Evolutionary conservation across 345 rosid species (phyloP).

Genomic region (Erodium maritimum): DNA sequence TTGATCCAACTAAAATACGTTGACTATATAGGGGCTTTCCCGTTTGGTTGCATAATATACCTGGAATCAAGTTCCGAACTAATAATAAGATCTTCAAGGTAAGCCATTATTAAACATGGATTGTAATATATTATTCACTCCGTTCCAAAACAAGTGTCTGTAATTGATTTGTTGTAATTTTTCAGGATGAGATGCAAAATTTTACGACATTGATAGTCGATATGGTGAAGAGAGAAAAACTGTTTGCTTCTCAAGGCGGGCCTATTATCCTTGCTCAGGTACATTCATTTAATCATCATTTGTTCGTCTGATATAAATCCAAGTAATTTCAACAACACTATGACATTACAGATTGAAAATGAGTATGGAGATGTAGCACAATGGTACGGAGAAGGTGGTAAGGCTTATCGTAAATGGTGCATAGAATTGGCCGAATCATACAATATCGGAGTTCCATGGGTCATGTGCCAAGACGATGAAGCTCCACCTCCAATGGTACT

Average conservation of each 20-base stretch:
- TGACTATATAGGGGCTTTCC: slow-evolving; percentile 35
- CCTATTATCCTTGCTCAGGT: slow-evolving; percentile 39
- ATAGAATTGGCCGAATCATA: slow-evolving; percentile 40
- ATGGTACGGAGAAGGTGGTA: slow-evolving; percentile 51
- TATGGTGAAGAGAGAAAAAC: slow-evolving; percentile 22
- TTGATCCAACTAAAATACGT: neutral
- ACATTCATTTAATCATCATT: neutral
- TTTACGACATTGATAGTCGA: slow-evolving; percentile 17
- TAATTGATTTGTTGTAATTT: neutral
- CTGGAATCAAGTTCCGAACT: slow-evolving; percentile 38
- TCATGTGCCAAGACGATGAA: slow-evolving; percentile 82
- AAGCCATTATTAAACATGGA: neutral
- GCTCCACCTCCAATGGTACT: slow-evolving; percentile 74
- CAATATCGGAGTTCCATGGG: slow-evolving; percentile 76
- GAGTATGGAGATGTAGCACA: slow-evolving; percentile 67
- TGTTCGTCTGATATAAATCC: no score
- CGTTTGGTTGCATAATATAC: slow-evolving; percentile 45
- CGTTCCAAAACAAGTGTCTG: no score
- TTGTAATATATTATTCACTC: neutral
- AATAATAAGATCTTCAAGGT: slow-evolving; percentile 51
- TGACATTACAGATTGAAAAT: slow-evolving; percentile 53
- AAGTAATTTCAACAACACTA: slow-evolving; percentile 6
- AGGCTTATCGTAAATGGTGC: slow-evolving; percentile 63
- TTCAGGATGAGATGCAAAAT: slow-evolving; percentile 24
- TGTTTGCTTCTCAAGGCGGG: slow-evolving; percentile 42